These are phyloP conservation scores for Mortierella hygrophila DNA, from an alignment of 192 early-diverging fungal genomes.

Conservation along the genomic window DNA sequence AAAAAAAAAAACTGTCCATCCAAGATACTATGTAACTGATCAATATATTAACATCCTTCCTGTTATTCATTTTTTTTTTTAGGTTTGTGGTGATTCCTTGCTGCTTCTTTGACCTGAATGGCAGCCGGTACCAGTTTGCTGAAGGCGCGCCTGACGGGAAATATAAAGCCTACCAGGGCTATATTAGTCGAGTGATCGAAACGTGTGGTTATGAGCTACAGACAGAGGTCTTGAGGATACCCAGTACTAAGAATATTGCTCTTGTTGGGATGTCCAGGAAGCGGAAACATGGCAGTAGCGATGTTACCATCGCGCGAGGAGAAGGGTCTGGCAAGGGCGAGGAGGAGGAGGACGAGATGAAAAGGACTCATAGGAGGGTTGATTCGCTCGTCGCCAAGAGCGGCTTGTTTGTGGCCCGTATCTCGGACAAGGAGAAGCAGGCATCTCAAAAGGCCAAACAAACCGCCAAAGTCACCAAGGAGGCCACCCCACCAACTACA, in stretches of 20 bases:
- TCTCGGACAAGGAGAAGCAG: slow-evolving; percentile 67
- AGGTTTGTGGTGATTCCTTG: slow-evolving; percentile 87
- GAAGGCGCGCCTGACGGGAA: slow-evolving; percentile 68
- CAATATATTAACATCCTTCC: neutral
- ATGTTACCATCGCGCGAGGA: neutral
- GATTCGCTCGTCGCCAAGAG: slow-evolving; percentile 35
- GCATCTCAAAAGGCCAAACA: slow-evolving; percentile 54
- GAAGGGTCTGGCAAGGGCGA: neutral
- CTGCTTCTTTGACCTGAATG: slow-evolving; percentile 83
- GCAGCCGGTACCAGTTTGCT: slow-evolving; percentile 65
- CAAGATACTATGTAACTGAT: neutral
- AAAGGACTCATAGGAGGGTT: neutral
- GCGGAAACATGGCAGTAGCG: neutral
- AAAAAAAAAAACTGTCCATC: no score
- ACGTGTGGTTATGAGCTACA: slow-evolving; percentile 72
- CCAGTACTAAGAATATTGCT: slow-evolving; percentile 85
- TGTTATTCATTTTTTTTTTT: slow-evolving; percentile 16
- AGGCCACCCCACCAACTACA: neutral
- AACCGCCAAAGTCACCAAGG: slow-evolving; percentile 16
- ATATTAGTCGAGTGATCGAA: slow-evolving; percentile 65
- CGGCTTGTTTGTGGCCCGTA: slow-evolving; percentile 59
- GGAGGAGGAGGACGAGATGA: neutral
- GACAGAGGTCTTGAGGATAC: slow-evolving; percentile 79
- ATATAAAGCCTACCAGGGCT: slow-evolving; percentile 77
- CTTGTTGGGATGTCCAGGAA: slow-evolving; percentile 69